Base-by-base conservation (phyloP, 2,329 filamentous ascomycete genomes). In the Sphaerostilbella broomeana region DNA sequence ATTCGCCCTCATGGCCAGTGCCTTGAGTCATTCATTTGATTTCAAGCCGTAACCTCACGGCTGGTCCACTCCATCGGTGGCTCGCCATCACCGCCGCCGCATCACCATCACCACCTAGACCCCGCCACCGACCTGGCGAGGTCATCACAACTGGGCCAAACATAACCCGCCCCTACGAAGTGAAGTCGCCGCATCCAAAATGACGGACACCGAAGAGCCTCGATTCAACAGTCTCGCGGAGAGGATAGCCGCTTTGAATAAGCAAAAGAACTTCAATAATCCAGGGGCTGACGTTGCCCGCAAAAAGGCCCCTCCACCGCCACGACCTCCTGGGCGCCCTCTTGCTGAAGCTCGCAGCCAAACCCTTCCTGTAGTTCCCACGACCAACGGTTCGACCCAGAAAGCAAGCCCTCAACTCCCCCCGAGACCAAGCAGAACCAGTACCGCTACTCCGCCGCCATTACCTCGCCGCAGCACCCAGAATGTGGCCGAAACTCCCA, bases 231-330 rank as follows among this genome's bases (percentile, higher is more conserved):
- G 72, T 6, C 67, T 82, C 18, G 70, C 74, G 4, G 75, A 80
- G 57, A 69, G 78, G 37, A 81, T 81, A 46, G 77, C 77, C 8
- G 78, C 78, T 20, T 67, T 82, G 47, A 81, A 81, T 49, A 62
- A 65, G 52, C 71, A 80, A 57, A 75, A 75, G 59, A 75, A 73
- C 63, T 75, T 81, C 62, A 63, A 62, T 38, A 45, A 15, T 17
- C 32, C 26, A 34, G 44, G 44, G 11, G 40, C 38, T 42, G 51
- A 61, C 11, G 60, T 63, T 16, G 57, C 67, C 18, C 70, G 69
- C 67, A 72, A 45, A 39, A 47, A 56, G 30, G 53, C 54, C 5
- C 55, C 59, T 10, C 57, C 54, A 4, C 57, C 60, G 5, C 59
- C 60, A 19, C 59, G 61, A 16, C 52, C 59, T 31, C 65, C 68